Evolutionary conservation across 2,329 filamentous ascomycete genomes (phyloP), one percentile per base, ranked within the genome.

Genomic region (Microascus cirrosus): DNA sequence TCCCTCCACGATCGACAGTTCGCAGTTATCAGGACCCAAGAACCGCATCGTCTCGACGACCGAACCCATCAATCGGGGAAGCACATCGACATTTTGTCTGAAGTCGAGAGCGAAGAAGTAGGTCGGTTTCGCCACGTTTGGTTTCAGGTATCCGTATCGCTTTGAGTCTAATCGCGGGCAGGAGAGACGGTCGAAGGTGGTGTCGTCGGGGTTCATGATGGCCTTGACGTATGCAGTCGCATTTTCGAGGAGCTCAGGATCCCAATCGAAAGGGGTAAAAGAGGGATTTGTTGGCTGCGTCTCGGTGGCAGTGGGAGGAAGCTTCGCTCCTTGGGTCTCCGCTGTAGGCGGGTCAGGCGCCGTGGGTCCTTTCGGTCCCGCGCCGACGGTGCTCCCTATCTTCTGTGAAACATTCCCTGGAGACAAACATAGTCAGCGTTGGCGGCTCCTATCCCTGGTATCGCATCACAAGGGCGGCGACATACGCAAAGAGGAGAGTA

Each of bases 1-100:
- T 18, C 78, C 78, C 62, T 81, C 79, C 5, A 82, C 72, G 32
- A 82, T 73, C 1, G 77, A 80, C 1, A 82, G 66, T 0, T 71
- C 74, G 63, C 78, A 82, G 57, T 70, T 68, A 3, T 71, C 59
- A 0, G 78, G 74, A 2, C 79, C 78, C 1, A 82, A 70, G 61
- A 77, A 79, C 1, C 65, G 68, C 10, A 80, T 75, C 2, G 70
- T 68, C 61, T 80, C 73, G 48, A 82, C 61, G 35, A 82, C 70
- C 39, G 75, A 76, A 15, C 77, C 74, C 20, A 83, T 35, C 10
- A 59, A 45, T 7, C 24, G 42, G 2, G 58, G 58, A 2, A 59
- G 24, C 3, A 56, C 11, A 18, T 36, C 32, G 25, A 56, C 25
- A 15, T 24, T 25, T 39, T 55, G 20, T 18, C 45, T 20, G 12